Evolutionary conservation across 805 yeast species (phyloP).

Genomic region (Kurtzmaniella fragi): DNA sequence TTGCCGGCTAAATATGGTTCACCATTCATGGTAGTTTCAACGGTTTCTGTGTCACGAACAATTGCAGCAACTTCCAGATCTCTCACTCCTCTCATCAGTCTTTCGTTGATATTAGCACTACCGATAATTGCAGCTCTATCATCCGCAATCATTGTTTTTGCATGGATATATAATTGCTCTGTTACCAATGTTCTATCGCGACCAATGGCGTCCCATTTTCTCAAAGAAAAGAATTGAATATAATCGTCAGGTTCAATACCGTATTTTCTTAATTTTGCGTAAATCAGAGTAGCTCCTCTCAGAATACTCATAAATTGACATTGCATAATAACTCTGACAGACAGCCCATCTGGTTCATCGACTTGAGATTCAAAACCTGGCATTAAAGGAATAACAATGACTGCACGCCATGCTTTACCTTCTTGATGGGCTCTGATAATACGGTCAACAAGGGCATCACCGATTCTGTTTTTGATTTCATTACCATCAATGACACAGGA

Average conservation of each 20-base stretch:
- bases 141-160: conserved; percentile 86
- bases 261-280: conserved; percentile 68
- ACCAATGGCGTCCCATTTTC: conserved; percentile 96
- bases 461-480: conserved; percentile 80
- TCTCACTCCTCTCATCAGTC: conserved; percentile 91
- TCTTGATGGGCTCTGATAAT: conserved; percentile 82
- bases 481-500: conserved; percentile 84
- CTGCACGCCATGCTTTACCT: conserved; percentile 80
- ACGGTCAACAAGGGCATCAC: conserved; percentile 96
- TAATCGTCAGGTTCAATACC: conserved; percentile 89
- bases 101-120: conserved; percentile 93
- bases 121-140: conserved; percentile 93
- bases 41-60: conserved; percentile 74
- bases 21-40: conserved; percentile 75
- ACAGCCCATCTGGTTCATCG: conserved; percentile 87
- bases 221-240: conserved; percentile 82
- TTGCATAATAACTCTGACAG: conserved; percentile 94
- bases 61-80: conserved; percentile 94
- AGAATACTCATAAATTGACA: conserved; percentile 93
- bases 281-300: conserved; percentile 83
- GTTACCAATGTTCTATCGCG: conserved; percentile 67
- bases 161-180: conserved; percentile 92
- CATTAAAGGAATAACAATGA: conserved; percentile 89
- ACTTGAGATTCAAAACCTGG: conserved; percentile 96
- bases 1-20: conserved; percentile 74